phyloP scores from a whole-genome alignment of 257 asterid genomes.

The Salvia miltiorrhiza region DNA sequence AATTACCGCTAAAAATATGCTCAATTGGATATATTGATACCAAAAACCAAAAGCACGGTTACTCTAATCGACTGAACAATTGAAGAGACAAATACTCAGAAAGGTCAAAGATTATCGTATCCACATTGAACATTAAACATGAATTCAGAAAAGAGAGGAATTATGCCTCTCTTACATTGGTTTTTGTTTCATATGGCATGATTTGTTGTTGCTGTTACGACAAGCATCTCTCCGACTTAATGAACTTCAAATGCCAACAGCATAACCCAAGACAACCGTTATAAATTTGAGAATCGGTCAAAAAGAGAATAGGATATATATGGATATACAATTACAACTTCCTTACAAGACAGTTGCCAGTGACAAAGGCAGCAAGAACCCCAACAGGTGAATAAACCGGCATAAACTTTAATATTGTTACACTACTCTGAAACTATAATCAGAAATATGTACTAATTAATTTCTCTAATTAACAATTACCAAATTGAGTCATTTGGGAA shows the following conservation, averaged over 20 bases:
- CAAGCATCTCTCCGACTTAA: neutral
- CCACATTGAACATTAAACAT: constrained; percentile 3
- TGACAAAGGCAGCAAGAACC: neutral
- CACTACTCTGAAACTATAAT: neutral
- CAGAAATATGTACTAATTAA: neutral
- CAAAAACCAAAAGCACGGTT: neutral
- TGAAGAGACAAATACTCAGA: neutral
- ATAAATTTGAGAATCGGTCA: neutral
- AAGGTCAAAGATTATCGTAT: neutral
- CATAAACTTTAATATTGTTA: neutral
- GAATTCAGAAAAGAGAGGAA: neutral
- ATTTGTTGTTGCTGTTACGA: too few relatives aligned
- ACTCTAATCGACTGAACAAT: neutral
- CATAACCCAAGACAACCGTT: neutral
- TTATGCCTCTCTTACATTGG: neutral
- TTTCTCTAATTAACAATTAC: neutral
- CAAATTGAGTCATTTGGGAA: neutral
- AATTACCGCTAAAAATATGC: too few relatives aligned
- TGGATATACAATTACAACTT: neutral
- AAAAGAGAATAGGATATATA: neutral
- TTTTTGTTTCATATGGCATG: neutral
- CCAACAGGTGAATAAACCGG: neutral
- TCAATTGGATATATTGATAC: too few relatives aligned
- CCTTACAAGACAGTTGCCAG: neutral
- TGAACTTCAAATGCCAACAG: neutral